These are phyloP conservation scores for Fusarium equiseti DNA, from an alignment of 2,329 filamentous ascomycete species.

Conservation along the genomic window DNA sequence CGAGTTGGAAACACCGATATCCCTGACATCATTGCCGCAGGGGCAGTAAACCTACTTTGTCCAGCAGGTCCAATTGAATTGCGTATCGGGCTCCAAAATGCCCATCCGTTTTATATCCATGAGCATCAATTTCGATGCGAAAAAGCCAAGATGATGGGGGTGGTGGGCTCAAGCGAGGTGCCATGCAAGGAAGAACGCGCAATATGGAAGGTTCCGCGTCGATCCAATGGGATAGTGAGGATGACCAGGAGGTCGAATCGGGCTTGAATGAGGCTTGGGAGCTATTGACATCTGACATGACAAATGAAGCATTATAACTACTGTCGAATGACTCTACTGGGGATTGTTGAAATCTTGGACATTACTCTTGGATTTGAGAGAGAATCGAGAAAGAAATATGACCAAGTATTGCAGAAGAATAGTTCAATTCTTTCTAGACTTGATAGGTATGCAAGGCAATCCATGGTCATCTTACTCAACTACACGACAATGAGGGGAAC, in stretches of 20 bases:
- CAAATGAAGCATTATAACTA: not conserved
- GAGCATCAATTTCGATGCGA: not conserved
- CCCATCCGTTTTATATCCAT: not conserved
- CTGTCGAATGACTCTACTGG: not conserved
- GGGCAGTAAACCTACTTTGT: not conserved
- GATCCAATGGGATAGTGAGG: constrained; percentile 19
- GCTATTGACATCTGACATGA: not conserved
- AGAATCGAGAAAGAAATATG: not conserved
- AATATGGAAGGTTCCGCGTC: constrained; percentile 2
- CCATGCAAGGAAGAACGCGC: constrained; percentile 19
- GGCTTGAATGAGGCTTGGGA: constrained; percentile 4
- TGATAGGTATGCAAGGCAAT: not conserved
- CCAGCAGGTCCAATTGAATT: not conserved
- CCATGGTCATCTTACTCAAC: not conserved
- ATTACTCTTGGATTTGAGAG: not conserved
- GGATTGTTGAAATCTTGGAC: not conserved
- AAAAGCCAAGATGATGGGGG: constrained; percentile 4
- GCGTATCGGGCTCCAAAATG: not conserved
- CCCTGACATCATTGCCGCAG: constrained; percentile 38
- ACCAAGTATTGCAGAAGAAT: not conserved
- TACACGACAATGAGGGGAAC: not conserved
- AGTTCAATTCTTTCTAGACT: not conserved
- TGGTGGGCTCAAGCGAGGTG: not conserved
- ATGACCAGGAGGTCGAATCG: not conserved
- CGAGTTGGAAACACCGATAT: not conserved